Evolutionary conservation across 768 basidiomycete species (phyloP).

Genomic region (Kwoniella dendrophila): DNA sequence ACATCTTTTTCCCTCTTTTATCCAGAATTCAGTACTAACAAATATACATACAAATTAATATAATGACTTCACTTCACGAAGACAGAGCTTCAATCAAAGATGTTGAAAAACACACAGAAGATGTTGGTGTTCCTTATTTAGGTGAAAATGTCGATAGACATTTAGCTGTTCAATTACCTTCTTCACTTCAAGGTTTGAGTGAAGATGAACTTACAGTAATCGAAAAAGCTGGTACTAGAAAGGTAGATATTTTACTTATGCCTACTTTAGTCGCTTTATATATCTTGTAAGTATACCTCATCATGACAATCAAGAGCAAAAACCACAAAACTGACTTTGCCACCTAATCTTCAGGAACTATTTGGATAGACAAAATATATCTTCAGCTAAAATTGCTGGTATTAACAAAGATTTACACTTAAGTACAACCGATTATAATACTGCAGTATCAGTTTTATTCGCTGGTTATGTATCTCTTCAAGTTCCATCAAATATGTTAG

Average conservation of each 20-base stretch:
- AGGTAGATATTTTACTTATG: conserved; percentile 51
- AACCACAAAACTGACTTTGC: conserved; percentile 13
- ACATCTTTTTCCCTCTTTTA: neutral
- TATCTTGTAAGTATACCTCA: conserved; percentile 27
- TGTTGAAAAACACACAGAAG: conserved; percentile 10
- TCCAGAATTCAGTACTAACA: neutral
- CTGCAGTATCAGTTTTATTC: conserved; percentile 47
- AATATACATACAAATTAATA: neutral
- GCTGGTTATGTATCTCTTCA: conserved; percentile 52
- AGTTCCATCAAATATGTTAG: conserved; percentile 51
- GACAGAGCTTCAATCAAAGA: conserved; percentile 29
- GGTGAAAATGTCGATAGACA: conserved; percentile 28
- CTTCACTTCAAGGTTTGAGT: conserved; percentile 34
- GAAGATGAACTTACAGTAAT: conserved; percentile 40
- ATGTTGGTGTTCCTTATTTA: conserved; percentile 4
- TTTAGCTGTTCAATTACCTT: conserved; percentile 37
- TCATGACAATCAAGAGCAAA: neutral
- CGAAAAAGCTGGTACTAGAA: conserved; percentile 36
- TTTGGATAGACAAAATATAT: conserved; percentile 43
- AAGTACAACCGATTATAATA: conserved; percentile 32
- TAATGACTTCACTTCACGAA: conserved; percentile 22
- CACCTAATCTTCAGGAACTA: conserved; percentile 21
- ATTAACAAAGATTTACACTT: conserved; percentile 38
- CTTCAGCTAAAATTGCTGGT: conserved; percentile 35
- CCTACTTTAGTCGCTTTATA: conserved; percentile 38